These are phyloP conservation scores for Asterophora parasitica DNA, from an alignment of 768 basidiomycete genomes.

Conservation along the genomic window DNA sequence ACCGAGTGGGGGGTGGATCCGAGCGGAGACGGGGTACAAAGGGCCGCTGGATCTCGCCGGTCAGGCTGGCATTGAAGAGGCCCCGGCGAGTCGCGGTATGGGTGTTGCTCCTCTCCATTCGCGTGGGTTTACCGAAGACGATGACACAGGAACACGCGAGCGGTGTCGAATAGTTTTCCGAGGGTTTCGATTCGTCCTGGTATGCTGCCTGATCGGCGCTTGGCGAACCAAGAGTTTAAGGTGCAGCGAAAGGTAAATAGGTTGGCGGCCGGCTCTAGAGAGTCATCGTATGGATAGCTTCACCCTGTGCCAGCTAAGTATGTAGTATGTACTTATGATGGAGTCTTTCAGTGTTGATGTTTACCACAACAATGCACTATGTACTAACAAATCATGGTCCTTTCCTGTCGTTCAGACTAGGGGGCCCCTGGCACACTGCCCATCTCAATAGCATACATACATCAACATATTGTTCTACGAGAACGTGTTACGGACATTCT, in stretches of 20 bases:
- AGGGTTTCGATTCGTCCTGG: not conserved
- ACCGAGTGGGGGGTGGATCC: conserved; percentile 40
- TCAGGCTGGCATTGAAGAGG: conserved; percentile 46
- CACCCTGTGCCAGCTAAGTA: conserved; percentile 3
- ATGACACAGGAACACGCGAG: conserved; percentile 6
- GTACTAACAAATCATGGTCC: too few relatives aligned
- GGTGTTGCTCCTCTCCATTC: conserved; percentile 16
- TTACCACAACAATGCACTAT: too few relatives aligned
- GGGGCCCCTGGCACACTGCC: too few relatives aligned
- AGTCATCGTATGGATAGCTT: conserved; percentile 23
- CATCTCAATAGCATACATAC: not conserved
- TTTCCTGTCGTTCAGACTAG: too few relatives aligned
- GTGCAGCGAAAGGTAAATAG: not conserved
- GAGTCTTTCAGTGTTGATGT: too few relatives aligned
- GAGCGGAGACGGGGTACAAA: conserved; percentile 57
- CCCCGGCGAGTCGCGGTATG: conserved; percentile 40
- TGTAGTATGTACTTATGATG: conserved; percentile 15
- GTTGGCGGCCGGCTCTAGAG: conserved; percentile 33
- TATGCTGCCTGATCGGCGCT: conserved; percentile 6
- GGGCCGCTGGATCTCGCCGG: conserved; percentile 50
- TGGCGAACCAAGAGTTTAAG: conserved; percentile 14
- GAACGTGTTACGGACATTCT: not conserved
- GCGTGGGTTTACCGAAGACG: conserved; percentile 9
- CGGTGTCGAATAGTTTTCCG: conserved; percentile 4
- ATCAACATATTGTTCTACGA: not conserved